Evolutionary conservation across 495 filamentous ascomycete species (phyloP).

Genomic region (Penicillium paxilli): DNA sequence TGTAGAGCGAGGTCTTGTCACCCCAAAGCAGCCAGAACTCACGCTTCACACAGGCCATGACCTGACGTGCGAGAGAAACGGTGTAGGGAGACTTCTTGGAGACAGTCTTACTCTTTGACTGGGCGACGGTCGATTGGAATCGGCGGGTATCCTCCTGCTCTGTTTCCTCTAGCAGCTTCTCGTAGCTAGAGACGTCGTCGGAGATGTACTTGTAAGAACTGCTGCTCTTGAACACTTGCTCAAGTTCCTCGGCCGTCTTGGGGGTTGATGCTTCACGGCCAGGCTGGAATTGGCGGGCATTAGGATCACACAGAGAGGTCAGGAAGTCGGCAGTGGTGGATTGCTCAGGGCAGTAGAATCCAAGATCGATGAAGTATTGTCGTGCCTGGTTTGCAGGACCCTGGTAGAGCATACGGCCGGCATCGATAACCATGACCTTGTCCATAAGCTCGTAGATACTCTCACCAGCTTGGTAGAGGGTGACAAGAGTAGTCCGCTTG

Average conservation of each 20-base stretch:
- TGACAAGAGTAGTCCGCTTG: constrained; percentile 78
- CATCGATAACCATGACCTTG: constrained; percentile 68
- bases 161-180: constrained; percentile 57
- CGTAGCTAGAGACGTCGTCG: constrained; percentile 59
- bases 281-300: constrained; percentile 63
- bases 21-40: constrained; percentile 77
- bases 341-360: constrained; percentile 65
- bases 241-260: constrained; percentile 62
- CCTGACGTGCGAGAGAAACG: constrained; percentile 66
- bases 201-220: constrained; percentile 52
- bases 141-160: constrained; percentile 63
- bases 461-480: constrained; percentile 81
- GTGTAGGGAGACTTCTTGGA: constrained; percentile 70
- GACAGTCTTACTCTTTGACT: constrained; percentile 66
- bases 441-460: constrained; percentile 83
- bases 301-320: constrained; percentile 73
- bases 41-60: constrained; percentile 67
- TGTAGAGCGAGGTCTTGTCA: constrained; percentile 71
- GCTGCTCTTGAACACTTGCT: constrained; percentile 58
- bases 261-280: constrained; percentile 65
- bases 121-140: constrained; percentile 68
- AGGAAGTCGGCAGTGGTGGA: constrained; percentile 75
- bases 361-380: constrained; percentile 68
- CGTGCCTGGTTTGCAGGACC: constrained; percentile 62
- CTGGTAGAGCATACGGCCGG: constrained; percentile 65